These are phyloP conservation scores for Gossypium turneri DNA, from an alignment of 345 rosid species.

Conservation along the genomic window DNA sequence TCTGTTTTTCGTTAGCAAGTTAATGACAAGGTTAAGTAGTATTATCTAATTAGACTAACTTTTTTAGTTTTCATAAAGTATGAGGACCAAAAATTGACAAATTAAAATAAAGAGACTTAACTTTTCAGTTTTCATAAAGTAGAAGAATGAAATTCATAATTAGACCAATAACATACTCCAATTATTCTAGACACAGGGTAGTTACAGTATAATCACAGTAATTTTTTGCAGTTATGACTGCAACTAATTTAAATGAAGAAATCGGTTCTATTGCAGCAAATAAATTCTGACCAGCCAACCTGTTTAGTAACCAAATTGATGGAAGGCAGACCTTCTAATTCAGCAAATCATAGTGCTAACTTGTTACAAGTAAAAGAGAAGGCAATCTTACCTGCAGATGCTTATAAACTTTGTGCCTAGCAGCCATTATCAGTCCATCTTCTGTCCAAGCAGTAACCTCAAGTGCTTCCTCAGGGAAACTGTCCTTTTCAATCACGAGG, in stretches of 20 bases:
- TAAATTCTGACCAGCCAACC: neutral
- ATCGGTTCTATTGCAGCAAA: neutral
- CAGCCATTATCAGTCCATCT: constrained; percentile 93
- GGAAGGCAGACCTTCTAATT: neutral
- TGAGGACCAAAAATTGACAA: no score
- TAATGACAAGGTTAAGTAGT: no score
- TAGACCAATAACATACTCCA: neutral
- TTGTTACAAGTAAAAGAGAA: constrained; percentile 3
- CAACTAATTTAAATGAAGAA: neutral
- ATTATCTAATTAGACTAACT: no score
- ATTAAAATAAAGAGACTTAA: no score
- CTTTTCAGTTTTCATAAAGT: no score
- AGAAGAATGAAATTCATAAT: no score
- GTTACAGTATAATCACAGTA: neutral
- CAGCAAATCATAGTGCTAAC: neutral
- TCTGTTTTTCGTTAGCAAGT: no score
- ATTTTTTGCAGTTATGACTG: neutral
- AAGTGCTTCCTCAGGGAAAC: constrained; percentile 65
- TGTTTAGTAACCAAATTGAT: neutral
- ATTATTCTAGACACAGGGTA: neutral
- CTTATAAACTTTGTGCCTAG: constrained; percentile 81
- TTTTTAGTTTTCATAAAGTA: no score
- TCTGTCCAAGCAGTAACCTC: constrained; percentile 96
- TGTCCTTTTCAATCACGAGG: constrained; percentile 79
- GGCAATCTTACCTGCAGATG: constrained; percentile 57